Evolutionary conservation across 1,139 yeast species (phyloP).

Genomic region (Candida tetrigidarum): DNA sequence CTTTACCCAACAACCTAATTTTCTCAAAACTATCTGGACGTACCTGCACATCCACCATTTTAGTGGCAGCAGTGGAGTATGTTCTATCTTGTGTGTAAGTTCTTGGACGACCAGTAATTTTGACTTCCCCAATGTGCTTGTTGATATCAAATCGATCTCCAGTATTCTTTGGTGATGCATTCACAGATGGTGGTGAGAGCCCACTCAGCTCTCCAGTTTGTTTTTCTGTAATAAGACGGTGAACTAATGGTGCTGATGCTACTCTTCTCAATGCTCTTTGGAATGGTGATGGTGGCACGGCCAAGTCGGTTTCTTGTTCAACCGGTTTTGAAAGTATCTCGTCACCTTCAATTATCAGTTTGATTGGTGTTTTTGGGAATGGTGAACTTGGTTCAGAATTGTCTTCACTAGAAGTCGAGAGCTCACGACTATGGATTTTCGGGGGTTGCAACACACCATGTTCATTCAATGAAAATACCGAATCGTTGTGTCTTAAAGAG

Average conservation of each 20-base stretch:
- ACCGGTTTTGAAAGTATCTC: constrained; percentile 12
- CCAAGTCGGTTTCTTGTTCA: constrained; percentile 12
- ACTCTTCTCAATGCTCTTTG: constrained; percentile 69
- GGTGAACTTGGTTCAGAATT: constrained; percentile 6
- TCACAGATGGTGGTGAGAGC: constrained; percentile 6
- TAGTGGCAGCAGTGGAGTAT: constrained; percentile 73
- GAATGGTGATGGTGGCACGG: constrained; percentile 36
- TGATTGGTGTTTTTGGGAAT: constrained; percentile 9
- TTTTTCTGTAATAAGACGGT: constrained; percentile 37
- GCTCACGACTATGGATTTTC: constrained; percentile 16
- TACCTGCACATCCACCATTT: constrained; percentile 78
- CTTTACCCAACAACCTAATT: constrained; percentile 86
- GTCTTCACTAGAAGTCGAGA: constrained; percentile 16
- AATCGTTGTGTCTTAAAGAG: constrained; percentile 47
- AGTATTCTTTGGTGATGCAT: constrained; percentile 9
- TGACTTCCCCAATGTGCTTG: constrained; percentile 60
- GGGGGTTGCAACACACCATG: constrained; percentile 33
- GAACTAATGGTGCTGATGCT: constrained; percentile 79
- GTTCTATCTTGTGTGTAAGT: constrained; percentile 60
- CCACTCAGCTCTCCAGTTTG: constrained; percentile 1
- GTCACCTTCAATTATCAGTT: constrained; percentile 1
- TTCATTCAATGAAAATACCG: constrained; percentile 39
- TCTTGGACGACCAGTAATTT: constrained; percentile 50
- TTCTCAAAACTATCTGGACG: constrained; percentile 88
- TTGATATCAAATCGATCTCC: constrained; percentile 40